Percentiles rank a stretch among this genome's conserved stretches.
Evolutionary conservation across 139 green algal genomes (phyloP).

Genomic region (Chlorella sp.): DNA sequence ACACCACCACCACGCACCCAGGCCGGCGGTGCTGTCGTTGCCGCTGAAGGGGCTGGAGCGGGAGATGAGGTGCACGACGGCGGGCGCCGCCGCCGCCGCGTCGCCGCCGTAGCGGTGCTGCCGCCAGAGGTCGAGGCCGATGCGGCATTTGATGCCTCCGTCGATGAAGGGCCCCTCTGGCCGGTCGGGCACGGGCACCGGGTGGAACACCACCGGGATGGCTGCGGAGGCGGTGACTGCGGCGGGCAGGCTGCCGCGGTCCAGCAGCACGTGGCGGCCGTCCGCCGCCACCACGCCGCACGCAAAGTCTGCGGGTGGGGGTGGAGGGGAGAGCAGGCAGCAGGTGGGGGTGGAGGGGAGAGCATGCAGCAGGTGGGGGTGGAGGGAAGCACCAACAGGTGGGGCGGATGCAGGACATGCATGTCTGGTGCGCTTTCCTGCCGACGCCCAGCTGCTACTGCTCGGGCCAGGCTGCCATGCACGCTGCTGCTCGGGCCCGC

Average conservation of each 20-base stretch:
- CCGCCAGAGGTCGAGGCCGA: constrained; percentile 80
- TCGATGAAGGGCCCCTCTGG: constrained; percentile 72
- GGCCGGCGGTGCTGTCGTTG: constrained; percentile 62
- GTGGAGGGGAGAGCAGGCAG: neutral
- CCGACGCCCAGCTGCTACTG: too few species aligned
- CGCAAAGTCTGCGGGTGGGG: constrained; percentile 65
- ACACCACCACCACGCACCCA: neutral
- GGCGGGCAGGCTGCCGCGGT: constrained; percentile 81
- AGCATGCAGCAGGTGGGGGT: neutral
- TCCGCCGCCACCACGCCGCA: constrained; percentile 66
- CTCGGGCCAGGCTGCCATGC: too few species aligned
- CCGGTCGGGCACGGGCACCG: constrained; percentile 69
- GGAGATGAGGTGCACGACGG: constrained; percentile 86
- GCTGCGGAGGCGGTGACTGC: constrained; percentile 87
- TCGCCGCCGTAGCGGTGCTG: constrained; percentile 33
- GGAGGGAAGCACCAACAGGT: neutral
- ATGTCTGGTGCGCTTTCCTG: too few species aligned
- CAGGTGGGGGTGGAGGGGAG: neutral
- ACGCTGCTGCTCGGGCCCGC: neutral
- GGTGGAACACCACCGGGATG: constrained; percentile 85
- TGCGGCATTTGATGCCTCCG: constrained; percentile 81
- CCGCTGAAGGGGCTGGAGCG: constrained; percentile 83
- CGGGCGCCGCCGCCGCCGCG: constrained; percentile 42
- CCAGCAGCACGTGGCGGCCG: constrained; percentile 73
- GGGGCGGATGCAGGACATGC: too few species aligned